Conservation (phyloP, 228 moss, liverwort and hornwort genomes). For the Sphagnum fallax region DNA sequence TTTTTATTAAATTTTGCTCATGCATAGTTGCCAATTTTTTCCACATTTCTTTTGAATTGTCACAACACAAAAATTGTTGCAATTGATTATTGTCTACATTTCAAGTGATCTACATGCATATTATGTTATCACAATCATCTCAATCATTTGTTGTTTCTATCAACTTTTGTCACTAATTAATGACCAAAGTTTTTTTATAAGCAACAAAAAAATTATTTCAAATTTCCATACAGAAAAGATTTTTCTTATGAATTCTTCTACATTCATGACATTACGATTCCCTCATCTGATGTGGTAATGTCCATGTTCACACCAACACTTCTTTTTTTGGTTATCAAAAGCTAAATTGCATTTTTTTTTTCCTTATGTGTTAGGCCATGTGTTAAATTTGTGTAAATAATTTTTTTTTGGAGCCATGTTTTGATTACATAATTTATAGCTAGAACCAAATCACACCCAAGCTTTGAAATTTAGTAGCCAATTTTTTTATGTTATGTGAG, state of each 20-base stretch:
- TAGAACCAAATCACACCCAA: too few species aligned
- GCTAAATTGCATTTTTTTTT: too few species aligned
- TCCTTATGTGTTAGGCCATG: too few species aligned
- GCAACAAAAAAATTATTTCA: not conserved
- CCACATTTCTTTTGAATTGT: not conserved
- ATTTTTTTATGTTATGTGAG: too few species aligned
- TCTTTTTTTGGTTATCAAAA: too few species aligned
- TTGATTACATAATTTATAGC: too few species aligned
- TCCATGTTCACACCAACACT: too few species aligned
- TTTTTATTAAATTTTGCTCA: not conserved
- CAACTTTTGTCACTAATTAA: not conserved
- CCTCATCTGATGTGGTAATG: too few species aligned
- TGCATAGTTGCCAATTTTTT: not conserved
- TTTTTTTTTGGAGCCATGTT: too few species aligned
- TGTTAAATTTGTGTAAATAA: too few species aligned
- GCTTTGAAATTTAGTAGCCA: too few species aligned
- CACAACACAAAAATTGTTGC: not conserved
- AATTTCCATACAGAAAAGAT: not conserved
- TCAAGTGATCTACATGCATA: not conserved
- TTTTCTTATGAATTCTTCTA: not conserved
- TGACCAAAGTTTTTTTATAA: not conserved
- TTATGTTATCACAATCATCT: not conserved
- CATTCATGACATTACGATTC: not conserved
- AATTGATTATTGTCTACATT: not conserved
- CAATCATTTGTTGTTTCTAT: not conserved